Evolutionary conservation across 2,329 filamentous ascomycete genomes (phyloP).

Genomic region (Aspergillus sp.): DNA sequence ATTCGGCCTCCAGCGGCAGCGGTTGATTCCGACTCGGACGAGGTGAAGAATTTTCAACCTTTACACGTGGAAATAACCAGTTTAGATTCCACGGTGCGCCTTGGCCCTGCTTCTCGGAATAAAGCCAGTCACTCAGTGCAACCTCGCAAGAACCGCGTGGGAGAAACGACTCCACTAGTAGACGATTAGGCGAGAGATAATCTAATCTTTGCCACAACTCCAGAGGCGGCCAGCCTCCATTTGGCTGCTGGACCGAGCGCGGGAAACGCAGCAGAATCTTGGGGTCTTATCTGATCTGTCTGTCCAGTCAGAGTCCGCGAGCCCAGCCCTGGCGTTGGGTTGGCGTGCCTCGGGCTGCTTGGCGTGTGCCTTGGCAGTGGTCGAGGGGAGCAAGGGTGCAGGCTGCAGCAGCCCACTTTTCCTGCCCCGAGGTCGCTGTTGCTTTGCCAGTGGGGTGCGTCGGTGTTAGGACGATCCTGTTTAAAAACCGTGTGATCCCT

Average conservation of each 20-base stretch:
- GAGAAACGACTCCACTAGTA: neutral
- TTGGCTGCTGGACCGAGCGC: neutral
- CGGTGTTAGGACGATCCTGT: too few relatives aligned
- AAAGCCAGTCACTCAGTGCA: too few relatives aligned
- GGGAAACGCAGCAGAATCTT: neutral
- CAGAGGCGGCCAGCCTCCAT: neutral
- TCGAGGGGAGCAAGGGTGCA: too few relatives aligned
- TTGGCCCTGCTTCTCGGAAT: too few relatives aligned
- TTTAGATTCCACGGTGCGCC: too few relatives aligned
- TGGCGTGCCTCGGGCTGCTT: neutral
- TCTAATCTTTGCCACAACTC: neutral
- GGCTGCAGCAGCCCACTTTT: too few relatives aligned
- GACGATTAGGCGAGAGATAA: neutral
- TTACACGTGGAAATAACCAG: neutral
- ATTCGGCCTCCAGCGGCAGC: neutral
- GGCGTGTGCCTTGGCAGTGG: neutral
- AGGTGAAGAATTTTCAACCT: neutral
- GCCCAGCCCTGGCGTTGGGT: slow-evolving; percentile 1
- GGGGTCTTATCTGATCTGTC: neutral
- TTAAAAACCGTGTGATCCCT: too few relatives aligned
- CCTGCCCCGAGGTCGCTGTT: too few relatives aligned
- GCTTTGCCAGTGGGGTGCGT: too few relatives aligned
- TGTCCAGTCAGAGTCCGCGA: neutral
- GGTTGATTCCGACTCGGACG: neutral
- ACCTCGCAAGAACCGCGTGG: too few relatives aligned